Evolutionary conservation across 2,329 filamentous ascomycete species (phyloP).

Genomic region (Chrysosporium queenslandicum): DNA sequence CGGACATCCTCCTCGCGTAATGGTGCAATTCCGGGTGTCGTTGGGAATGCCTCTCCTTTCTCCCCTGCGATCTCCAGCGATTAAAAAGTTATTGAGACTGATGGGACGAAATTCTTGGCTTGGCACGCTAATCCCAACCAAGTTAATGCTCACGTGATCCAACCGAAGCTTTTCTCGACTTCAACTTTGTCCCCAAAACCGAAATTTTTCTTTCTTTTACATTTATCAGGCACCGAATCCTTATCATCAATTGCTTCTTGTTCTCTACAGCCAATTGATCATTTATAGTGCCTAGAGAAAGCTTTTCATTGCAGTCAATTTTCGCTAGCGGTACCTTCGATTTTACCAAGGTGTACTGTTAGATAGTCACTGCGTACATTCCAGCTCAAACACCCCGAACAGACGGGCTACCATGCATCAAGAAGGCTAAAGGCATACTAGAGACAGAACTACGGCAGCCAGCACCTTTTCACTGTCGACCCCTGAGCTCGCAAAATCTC

Average conservation of each 20-base stretch:
- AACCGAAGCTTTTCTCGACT: neutral
- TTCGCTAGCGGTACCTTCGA: slow-evolving; percentile 96
- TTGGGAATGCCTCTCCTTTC: slow-evolving; percentile 5
- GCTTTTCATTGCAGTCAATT: slow-evolving; percentile 62
- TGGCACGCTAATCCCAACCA: slow-evolving; percentile 22
- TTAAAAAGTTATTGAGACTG: slow-evolving; percentile 4
- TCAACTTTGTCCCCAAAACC: slow-evolving; percentile 15
- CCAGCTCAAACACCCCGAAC: neutral
- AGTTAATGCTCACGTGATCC: slow-evolving; percentile 23
- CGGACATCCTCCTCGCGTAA: slow-evolving; percentile 27
- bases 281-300: slow-evolving; percentile 86
- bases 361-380: slow-evolving; percentile 91
- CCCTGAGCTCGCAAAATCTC: slow-evolving; percentile 31
- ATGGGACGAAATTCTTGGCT: slow-evolving; percentile 12
- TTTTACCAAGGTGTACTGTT: slow-evolving; percentile 71
- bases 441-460: too few species aligned
- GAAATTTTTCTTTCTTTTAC: slow-evolving; percentile 26
- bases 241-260: slow-evolving; percentile 83
- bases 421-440: too few species aligned
- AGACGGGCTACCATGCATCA: too few species aligned
- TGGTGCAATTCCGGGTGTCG: slow-evolving; percentile 6
- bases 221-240: slow-evolving; percentile 62
- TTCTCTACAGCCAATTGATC: slow-evolving; percentile 71
- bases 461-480: too few species aligned
- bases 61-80: neutral